Percentiles rank a stretch among this genome's conserved stretches.
phyloP scores from a whole-genome alignment of 2,329 filamentous ascomycete species.

The Fonsecaea monophora region DNA sequence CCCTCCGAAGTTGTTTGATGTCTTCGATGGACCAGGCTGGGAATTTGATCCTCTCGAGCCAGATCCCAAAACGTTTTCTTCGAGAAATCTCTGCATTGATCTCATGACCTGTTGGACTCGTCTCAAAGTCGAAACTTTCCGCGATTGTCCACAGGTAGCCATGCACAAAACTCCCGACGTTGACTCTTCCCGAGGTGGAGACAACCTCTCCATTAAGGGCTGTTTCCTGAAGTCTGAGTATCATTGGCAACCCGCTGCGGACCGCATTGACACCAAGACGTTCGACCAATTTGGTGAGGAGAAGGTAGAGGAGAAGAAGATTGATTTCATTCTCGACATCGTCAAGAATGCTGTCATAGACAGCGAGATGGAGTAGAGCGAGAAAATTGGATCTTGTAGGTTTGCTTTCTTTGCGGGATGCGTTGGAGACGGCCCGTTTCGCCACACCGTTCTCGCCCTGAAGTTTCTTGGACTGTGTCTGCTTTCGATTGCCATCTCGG shows the following conservation, averaged over 20 bases:
- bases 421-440: constrained; percentile 72
- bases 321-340: constrained; percentile 75
- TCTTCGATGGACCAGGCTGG: constrained; percentile 70
- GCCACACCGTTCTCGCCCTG: constrained; percentile 50
- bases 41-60: constrained; percentile 75
- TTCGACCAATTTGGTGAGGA: constrained; percentile 75
- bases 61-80: constrained; percentile 75
- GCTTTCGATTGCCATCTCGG: constrained; percentile 61
- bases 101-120: constrained; percentile 70
- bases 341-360: constrained; percentile 88
- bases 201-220: constrained; percentile 61
- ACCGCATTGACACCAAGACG: constrained; percentile 83
- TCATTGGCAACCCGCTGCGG: constrained; percentile 82
- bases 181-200: constrained; percentile 71
- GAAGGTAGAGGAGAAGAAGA: constrained; percentile 75
- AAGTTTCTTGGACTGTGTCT: constrained; percentile 54
- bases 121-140: constrained; percentile 78
- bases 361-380: constrained; percentile 79
- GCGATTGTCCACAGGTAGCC: constrained; percentile 85
- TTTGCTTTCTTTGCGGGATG: constrained; percentile 67
- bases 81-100: constrained; percentile 78
- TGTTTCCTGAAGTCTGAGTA: constrained; percentile 85
- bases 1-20: constrained; percentile 59
- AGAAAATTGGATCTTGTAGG: constrained; percentile 73
- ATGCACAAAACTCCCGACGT: constrained; percentile 82